Evolutionary conservation across 345 rosid genomes (phyloP), one percentile per base, ranked within the genome.

Genomic region (Acer negundo): DNA sequence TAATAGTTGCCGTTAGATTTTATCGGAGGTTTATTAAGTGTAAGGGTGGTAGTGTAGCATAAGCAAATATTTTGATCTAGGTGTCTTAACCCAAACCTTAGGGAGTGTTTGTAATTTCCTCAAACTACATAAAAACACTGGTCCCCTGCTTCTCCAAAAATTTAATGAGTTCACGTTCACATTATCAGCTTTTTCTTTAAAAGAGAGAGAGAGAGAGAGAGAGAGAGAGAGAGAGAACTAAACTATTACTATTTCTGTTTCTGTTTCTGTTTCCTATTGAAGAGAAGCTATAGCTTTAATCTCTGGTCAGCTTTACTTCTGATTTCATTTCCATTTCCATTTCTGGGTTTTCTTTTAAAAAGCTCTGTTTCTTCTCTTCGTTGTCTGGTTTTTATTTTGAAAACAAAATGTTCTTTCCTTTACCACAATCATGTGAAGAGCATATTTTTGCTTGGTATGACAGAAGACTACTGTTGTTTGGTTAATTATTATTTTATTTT

Each of bases 251-350:
- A n/a, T 16, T 40, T 35, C 47, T 17, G 53, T 20, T 20, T 68
- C 35, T 11, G 56, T 69, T 20, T 68, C 56, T 22, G 28, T 69
- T 69, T 46, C 28, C 24, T 31, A 35, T 75, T 31, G 49, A 53
- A 66, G 70, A 12, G n/a, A 51, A 65, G 62, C 66, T 63, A 20
- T 46, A 26, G 44, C 51, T 10, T 46, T 19, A 49, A 64, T 31
- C 51, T 67, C 56, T 66, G 71, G 72, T 75, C 78, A 65, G 78
- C 71, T 66, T 17, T 74, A 28, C 61, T 26, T 20, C 22, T 28
- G 23, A 46, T 74, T 66, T 53, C 71, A 75, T 51, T 65, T 51
- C 55, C 63, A 35, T 75, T 65, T 65, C 71, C 49, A 49, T n/a
- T 59, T 53, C 28, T 35, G 63, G 40, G 51, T 65, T n/a, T 75